These are phyloP conservation scores for Parastagonospora avenae DNA, from an alignment of 2,329 filamentous ascomycete species.

Conservation along the genomic window DNA sequence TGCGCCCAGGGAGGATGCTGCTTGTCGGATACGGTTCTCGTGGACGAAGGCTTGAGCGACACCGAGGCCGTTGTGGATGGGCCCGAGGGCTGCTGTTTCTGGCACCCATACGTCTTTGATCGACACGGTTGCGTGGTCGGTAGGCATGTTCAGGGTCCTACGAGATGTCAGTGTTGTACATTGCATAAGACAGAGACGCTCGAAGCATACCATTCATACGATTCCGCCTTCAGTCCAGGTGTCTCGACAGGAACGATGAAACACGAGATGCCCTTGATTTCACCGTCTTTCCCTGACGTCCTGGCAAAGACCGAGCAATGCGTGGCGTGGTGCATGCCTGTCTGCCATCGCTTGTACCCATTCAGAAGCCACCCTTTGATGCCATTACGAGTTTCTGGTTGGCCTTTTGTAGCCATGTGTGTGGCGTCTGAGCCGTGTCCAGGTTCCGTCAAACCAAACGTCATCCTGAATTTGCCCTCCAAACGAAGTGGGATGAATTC, in stretches of 20 bases:
- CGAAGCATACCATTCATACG: constrained; percentile 59
- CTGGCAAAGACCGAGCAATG: constrained; percentile 67
- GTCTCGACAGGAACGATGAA: constrained; percentile 63
- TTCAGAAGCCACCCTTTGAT: constrained; percentile 59
- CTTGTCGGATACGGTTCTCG: constrained; percentile 69
- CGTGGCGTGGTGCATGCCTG: constrained; percentile 65
- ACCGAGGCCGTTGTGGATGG: constrained; percentile 59
- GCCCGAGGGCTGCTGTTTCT: constrained; percentile 57
- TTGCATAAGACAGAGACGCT: background rate
- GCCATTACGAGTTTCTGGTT: constrained; percentile 51
- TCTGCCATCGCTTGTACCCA: constrained; percentile 69
- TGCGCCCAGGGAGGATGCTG: constrained; percentile 64
- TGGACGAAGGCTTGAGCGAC: constrained; percentile 70
- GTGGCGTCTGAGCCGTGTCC: constrained; percentile 68
- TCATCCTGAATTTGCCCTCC: constrained; percentile 60
- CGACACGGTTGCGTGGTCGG: constrained; percentile 66
- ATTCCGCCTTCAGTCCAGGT: constrained; percentile 59
- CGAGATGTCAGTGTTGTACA: constrained; percentile 2
- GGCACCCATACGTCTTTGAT: constrained; percentile 64
- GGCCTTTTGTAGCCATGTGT: constrained; percentile 63
- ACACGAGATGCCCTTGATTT: constrained; percentile 63
- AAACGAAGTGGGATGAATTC: constrained; percentile 61
- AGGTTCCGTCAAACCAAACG: constrained; percentile 67
- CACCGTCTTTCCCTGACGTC: constrained; percentile 59
- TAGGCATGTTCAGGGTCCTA: constrained; percentile 69